Conservation (phyloP, 2,329 filamentous ascomycete genomes). For the Pseudomassariella vexata region DNA sequence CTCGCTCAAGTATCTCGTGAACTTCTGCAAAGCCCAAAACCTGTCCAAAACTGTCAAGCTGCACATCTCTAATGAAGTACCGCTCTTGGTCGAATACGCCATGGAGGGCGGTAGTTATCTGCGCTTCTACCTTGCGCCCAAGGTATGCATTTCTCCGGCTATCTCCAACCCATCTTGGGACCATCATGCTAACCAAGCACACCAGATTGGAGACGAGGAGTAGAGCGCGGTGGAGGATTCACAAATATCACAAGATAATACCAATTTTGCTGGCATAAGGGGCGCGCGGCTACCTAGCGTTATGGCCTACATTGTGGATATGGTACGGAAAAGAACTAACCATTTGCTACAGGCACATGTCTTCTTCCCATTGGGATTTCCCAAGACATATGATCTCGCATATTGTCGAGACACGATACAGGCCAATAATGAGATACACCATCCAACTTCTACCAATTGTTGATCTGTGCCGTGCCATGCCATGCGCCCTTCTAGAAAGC, state of each 20-base stretch:
- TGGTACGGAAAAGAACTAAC: not conserved
- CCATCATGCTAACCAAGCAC: not conserved
- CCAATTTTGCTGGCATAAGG: not conserved
- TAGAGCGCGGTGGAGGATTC: not conserved
- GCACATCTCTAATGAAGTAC: constrained; percentile 92
- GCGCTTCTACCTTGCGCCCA: constrained; percentile 96
- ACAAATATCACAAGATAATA: constrained; percentile 10
- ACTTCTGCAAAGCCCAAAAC: constrained; percentile 97
- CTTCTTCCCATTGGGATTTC: too few relatives aligned
- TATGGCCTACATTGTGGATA: constrained; percentile 2
- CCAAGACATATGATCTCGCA: too few relatives aligned
- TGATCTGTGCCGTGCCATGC: too few relatives aligned
- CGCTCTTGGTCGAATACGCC: constrained; percentile 88
- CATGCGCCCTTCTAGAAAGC: too few relatives aligned
- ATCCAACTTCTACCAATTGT: too few relatives aligned
- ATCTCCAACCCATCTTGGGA: too few relatives aligned
- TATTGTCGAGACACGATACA: too few relatives aligned
- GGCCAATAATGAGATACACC: too few relatives aligned
- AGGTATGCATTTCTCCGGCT: constrained; percentile 53
- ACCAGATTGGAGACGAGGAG: constrained; percentile 6
- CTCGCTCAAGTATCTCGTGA: constrained; percentile 98
- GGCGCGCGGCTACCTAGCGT: not conserved
- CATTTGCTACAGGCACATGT: not conserved
- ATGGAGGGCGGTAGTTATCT: constrained; percentile 79
- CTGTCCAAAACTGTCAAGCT: constrained; percentile 81